Base-by-base conservation (phyloP, 2,329 filamentous ascomycete genomes). In the Microdochium nivale region DNA sequence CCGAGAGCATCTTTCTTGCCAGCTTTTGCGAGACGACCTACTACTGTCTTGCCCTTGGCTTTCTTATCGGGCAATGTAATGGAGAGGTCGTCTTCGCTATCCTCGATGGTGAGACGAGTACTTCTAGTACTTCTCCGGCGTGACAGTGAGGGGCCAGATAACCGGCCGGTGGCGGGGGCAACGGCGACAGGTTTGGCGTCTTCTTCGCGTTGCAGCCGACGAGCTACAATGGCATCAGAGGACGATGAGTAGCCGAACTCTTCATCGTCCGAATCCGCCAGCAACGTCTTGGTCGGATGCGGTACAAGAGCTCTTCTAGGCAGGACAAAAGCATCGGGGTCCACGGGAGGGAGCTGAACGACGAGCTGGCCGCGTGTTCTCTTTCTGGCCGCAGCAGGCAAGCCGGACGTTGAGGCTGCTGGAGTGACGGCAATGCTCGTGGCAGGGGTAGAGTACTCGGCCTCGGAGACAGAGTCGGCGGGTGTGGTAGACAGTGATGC, bases 401-500 rank as follows among this genome's bases (percentile, higher is more conserved):
- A 60, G 11, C 54, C 50, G 4, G 58, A 48, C 2, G 55, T 48
- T 10, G 63, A 60, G 0, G 65, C 65, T 5, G 63, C 65, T 2
- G 72, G 72, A 1, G 70, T 74, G 8, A 68, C 64, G 13, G 66
- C 64, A 56, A 65, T 64, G 56, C 72, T 75, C 23, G 73, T 75
- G 25, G 70, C 63, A 2, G 72, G 70, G 8, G 73, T 76, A 14
- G 67, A 67, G 53, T 68, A 67, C 25, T 70, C 72, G 53, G 67
- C 69, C 21, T 68, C 68, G 3, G 66, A 66, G 4, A 56, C 60
- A 21, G 59, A 62, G 21, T 58, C 47, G 4, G n/a, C 21, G 7
- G 33, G 23, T 32, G 37, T 46, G 23, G 13, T 50, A 25, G 35
- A 46, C 4, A 37, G 7, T 11, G 19, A 44, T 11, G 40, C 40